phyloP scores from a whole-genome alignment of 108 stramenopile species.

The Cylindrotheca closterium region DNA sequence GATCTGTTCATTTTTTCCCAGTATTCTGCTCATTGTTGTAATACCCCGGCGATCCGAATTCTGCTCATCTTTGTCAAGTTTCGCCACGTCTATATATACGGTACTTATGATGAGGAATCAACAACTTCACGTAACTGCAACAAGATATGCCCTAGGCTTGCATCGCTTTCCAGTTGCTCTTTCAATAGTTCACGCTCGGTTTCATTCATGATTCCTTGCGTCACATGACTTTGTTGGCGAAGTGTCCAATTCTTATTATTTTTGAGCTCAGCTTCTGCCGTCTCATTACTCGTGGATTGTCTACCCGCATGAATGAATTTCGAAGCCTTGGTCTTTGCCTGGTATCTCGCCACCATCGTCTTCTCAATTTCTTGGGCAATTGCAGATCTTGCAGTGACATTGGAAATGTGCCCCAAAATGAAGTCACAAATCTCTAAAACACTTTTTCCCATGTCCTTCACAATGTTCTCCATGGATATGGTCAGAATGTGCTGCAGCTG shows the following conservation, averaged over 20 bases:
- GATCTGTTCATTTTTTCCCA: no score
- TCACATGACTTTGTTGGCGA: not conserved
- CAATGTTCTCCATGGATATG: not conserved
- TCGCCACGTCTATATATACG: no score
- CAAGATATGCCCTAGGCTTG: not conserved
- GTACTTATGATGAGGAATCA: no score
- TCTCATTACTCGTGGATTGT: no score
- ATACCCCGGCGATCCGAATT: no score
- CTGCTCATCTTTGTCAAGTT: no score
- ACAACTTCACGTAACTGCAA: not conserved
- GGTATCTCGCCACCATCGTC: not conserved
- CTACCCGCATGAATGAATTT: not conserved
- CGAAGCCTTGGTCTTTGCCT: not conserved
- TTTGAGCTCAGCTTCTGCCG: no score
- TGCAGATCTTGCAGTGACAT: not conserved
- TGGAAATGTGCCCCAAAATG: not conserved
- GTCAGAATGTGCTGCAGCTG: not conserved
- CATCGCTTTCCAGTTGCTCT: not conserved
- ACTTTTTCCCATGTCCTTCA: not conserved
- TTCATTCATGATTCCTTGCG: not conserved
- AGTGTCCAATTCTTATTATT: not conserved
- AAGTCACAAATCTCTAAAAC: not conserved
- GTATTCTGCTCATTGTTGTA: no score
- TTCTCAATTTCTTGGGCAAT: not conserved
- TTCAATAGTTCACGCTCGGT: not conserved